Conservation (phyloP, 768 basidiomycete genomes). For the Serendipita sp. region DNA sequence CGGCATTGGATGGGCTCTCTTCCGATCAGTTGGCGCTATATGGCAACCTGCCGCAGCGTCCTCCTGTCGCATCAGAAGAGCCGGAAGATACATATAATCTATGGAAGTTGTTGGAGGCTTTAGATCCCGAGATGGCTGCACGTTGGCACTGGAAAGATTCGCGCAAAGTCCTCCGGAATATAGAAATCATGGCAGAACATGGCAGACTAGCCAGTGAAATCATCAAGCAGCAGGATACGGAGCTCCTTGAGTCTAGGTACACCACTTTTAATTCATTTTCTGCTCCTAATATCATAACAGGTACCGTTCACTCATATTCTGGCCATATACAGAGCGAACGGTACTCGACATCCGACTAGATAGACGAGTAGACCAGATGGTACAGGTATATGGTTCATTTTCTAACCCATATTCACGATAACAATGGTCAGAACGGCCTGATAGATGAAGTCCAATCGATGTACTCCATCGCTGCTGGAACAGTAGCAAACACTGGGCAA, state of each 20-base stretch:
- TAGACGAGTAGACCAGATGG: constrained; percentile 74
- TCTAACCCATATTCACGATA: not conserved
- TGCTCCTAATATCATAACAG: constrained; percentile 23
- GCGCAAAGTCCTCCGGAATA: constrained; percentile 68
- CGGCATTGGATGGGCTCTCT: constrained; percentile 23
- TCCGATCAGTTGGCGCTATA: constrained; percentile 25
- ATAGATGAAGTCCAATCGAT: constrained; percentile 60
- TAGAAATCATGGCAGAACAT: constrained; percentile 61
- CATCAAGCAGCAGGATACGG: constrained; percentile 42
- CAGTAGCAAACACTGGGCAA: not conserved
- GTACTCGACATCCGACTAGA: constrained; percentile 54
- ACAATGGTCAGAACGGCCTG: constrained; percentile 45
- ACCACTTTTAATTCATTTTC: not conserved
- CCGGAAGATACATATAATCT: constrained; percentile 46
- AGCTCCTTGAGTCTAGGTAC: constrained; percentile 13
- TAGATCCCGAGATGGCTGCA: constrained; percentile 59
- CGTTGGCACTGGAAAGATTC: constrained; percentile 97
- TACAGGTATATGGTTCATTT: constrained; percentile 37
- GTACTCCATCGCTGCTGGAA: constrained; percentile 14
- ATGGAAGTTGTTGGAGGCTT: constrained; percentile 41
- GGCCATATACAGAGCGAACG: constrained; percentile 66
- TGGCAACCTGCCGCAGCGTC: constrained; percentile 38
- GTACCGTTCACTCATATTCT: constrained; percentile 75
- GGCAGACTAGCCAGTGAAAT: constrained; percentile 52
- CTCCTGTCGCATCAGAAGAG: constrained; percentile 39